A percentile compares a stretch with the other conserved stretches of the same genome.
Conservation (phyloP, 1,284 basidiomycete genomes). For the Retiboletus fuscus region DNA sequence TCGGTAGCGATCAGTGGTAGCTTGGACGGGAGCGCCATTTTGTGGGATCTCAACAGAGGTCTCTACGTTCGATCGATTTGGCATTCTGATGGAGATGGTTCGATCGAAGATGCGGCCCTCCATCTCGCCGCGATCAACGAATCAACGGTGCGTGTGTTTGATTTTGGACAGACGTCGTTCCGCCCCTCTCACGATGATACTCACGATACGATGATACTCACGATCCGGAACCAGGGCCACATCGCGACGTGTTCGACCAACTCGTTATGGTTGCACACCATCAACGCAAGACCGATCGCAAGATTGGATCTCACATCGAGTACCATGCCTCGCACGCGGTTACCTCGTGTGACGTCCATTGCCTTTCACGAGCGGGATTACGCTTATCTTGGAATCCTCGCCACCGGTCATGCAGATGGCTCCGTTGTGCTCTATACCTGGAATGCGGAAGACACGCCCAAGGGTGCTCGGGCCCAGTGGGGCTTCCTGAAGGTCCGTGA, state of each 20-base stretch:
- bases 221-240: conserved; percentile 68
- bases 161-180: not conserved
- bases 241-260: conserved; percentile 82
- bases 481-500: conserved; percentile 74
- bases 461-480: conserved; percentile 74
- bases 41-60: conserved; percentile 93
- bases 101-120: conserved; percentile 61
- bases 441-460: conserved; percentile 76
- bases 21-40: conserved; percentile 83
- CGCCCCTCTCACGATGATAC: conserved; percentile 15
- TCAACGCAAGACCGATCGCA: conserved; percentile 82
- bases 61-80: conserved; percentile 81
- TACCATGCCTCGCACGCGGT: conserved; percentile 48
- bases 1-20: conserved; percentile 88
- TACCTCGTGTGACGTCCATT: conserved; percentile 69
- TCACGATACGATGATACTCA: no score
- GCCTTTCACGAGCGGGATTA: conserved; percentile 88
- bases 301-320: conserved; percentile 68
- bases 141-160: conserved; percentile 71
- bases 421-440: conserved; percentile 77
- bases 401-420: conserved; percentile 75
- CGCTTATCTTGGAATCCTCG: conserved; percentile 74
- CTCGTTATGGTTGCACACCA: conserved; percentile 80
- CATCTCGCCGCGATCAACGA: conserved; percentile 85
- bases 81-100: conserved; percentile 62